Conservation (phyloP, 2,329 filamentous ascomycete species). For the Clathrospora elynae region DNA sequence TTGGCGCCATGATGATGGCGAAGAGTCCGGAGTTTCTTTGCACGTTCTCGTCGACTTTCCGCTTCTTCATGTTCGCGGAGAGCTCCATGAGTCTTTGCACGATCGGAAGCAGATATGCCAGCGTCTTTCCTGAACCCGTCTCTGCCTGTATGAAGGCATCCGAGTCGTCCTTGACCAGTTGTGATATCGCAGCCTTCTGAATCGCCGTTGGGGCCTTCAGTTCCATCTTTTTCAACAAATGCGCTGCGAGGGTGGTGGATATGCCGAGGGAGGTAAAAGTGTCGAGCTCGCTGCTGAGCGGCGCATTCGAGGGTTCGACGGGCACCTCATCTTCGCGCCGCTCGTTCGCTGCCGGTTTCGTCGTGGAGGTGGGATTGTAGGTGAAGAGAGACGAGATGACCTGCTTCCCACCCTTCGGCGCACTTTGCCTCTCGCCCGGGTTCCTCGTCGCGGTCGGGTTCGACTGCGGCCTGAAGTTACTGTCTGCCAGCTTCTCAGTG, state of each 20-base stretch:
- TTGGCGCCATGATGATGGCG: slow-evolving; percentile 91
- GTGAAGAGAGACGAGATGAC: slow-evolving; percentile 92
- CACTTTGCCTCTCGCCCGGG: slow-evolving; percentile 44
- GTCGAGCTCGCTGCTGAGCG: slow-evolving; percentile 78
- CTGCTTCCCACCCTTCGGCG: slow-evolving; percentile 56
- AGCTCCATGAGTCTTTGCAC: slow-evolving; percentile 85
- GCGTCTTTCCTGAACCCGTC: slow-evolving; percentile 95
- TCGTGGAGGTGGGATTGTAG: slow-evolving; percentile 78
- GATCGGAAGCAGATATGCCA: slow-evolving; percentile 93
- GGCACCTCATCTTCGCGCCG: slow-evolving; percentile 52
- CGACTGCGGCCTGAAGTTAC: slow-evolving; percentile 39
- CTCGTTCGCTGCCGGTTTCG: slow-evolving; percentile 58
- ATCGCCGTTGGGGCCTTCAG: slow-evolving; percentile 93
- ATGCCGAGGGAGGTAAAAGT: slow-evolving; percentile 87
- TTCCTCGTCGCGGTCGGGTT: slow-evolving; percentile 33
- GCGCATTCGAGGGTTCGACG: slow-evolving; percentile 85
- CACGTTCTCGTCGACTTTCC: slow-evolving; percentile 55
- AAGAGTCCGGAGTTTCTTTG: slow-evolving; percentile 88
- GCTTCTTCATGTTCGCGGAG: slow-evolving; percentile 58
- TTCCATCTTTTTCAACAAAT: slow-evolving; percentile 82
- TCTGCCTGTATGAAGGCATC: slow-evolving; percentile 97
- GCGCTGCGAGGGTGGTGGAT: slow-evolving; percentile 77
- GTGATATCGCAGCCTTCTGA: slow-evolving; percentile 84
- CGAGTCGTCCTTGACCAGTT: slow-evolving; percentile 77
- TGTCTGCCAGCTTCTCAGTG: slow-evolving; percentile 23